A percentile compares a stretch with the other conserved stretches of the same genome.
Conservation (phyloP, 2,329 filamentous ascomycete species). For the Penicillium thymicola region DNA sequence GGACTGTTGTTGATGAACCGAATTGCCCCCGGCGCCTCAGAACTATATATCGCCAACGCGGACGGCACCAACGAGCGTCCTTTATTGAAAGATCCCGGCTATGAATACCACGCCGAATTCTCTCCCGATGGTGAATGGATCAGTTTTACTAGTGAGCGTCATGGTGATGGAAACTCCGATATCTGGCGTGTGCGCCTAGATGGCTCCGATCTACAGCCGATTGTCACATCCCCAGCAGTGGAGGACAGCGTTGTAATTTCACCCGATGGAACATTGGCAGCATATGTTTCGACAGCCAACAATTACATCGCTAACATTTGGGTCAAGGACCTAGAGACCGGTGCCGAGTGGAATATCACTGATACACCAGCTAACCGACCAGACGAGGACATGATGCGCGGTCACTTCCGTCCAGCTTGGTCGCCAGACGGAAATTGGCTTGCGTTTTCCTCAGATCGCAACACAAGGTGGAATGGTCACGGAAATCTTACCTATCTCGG, state of each 20-base stretch:
- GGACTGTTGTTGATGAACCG: conserved; percentile 36
- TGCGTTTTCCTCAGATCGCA: conserved; percentile 43
- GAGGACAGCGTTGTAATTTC: conserved; percentile 41
- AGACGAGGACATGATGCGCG: conserved; percentile 25
- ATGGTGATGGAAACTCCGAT: conserved; percentile 42
- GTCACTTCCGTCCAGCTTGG: conserved; percentile 42
- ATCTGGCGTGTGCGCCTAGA: conserved; percentile 39
- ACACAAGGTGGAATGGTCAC: conserved; percentile 44
- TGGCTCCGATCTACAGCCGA: conserved; percentile 35
- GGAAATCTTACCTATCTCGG: conserved; percentile 21
- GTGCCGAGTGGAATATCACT: conserved; percentile 36
- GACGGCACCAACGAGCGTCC: conserved; percentile 40
- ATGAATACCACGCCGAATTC: conserved; percentile 43
- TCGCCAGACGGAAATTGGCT: conserved; percentile 44
- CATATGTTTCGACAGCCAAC: conserved; percentile 41
- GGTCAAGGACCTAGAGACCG: conserved; percentile 39
- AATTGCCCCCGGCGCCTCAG: conserved; percentile 30
- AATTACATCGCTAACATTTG: conserved; percentile 42
- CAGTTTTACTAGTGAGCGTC: conserved; percentile 41
- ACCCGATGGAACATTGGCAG: conserved; percentile 37
- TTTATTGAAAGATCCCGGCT: conserved; percentile 32
- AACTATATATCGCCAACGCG: conserved; percentile 36
- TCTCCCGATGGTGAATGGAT: conserved; percentile 42
- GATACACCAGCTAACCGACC: conserved; percentile 29
- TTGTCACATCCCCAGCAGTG: conserved; percentile 35